Conservation (phyloP, 2,329 filamentous ascomycete species). For the Emmonsiellopsis sp. region DNA sequence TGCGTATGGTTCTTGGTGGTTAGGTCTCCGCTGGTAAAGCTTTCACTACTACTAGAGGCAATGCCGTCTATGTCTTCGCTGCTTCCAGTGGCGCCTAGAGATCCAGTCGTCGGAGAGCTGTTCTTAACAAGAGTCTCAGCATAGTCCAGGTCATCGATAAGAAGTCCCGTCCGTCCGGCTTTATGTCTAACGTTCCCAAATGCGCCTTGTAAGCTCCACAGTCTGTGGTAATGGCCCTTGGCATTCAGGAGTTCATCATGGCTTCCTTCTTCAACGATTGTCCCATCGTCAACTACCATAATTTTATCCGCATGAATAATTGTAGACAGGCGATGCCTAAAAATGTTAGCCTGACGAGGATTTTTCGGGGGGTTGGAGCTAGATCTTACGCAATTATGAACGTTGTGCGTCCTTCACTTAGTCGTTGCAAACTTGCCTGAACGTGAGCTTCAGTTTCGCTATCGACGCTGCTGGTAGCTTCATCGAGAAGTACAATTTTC, state of each 20-base stretch:
- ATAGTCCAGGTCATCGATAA: not conserved
- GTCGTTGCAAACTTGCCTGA: conserved; percentile 37
- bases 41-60: not conserved
- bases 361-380: conserved; percentile 23
- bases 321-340: conserved; percentile 57
- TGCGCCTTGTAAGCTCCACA: conserved; percentile 55
- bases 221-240: conserved; percentile 53
- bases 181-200: not conserved
- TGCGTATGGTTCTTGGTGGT: not conserved
- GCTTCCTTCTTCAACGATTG: conserved; percentile 54
- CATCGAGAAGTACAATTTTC: conserved; percentile 40
- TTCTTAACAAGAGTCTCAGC: not conserved
- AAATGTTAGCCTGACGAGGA: conserved; percentile 8
- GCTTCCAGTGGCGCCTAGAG: not conserved
- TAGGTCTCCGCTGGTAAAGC: not conserved
- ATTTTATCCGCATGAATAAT: conserved; percentile 61
- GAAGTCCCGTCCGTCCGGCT: not conserved
- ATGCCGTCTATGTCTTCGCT: not conserved
- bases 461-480: conserved; percentile 45
- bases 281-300: conserved; percentile 55
- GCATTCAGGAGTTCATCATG: conserved; percentile 51
- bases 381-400: conserved; percentile 43
- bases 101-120: not conserved
- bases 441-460: conserved; percentile 39
- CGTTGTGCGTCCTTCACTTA: conserved; percentile 43